Evolutionary conservation across 2,329 filamentous ascomycete species (phyloP).

Genomic region (Pestalotiopsis sp.): DNA sequence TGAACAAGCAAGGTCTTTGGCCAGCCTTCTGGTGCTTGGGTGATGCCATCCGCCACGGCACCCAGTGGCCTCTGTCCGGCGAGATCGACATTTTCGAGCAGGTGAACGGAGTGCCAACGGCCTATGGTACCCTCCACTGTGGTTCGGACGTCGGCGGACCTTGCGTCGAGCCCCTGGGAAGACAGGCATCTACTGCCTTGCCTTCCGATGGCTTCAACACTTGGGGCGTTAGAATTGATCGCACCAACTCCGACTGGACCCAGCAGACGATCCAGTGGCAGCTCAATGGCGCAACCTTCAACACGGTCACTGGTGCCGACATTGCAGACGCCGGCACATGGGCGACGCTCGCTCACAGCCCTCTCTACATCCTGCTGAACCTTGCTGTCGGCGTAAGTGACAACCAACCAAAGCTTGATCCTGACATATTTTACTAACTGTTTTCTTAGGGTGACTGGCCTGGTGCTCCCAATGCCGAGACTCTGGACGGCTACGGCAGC

Average conservation of each 20-base stretch:
- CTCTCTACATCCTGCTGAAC: slow-evolving; percentile 50
- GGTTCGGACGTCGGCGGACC: slow-evolving; percentile 43
- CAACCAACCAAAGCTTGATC: not conserved
- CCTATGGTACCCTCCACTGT: slow-evolving; percentile 53
- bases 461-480: slow-evolving; percentile 49
- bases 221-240: slow-evolving; percentile 52
- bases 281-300: slow-evolving; percentile 46
- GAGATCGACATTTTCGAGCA: slow-evolving; percentile 56
- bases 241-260: slow-evolving; percentile 45
- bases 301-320: slow-evolving; percentile 43
- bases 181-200: slow-evolving; percentile 38
- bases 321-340: slow-evolving; percentile 45
- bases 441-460: slow-evolving; percentile 36
- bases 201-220: slow-evolving; percentile 51
- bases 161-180: slow-evolving; percentile 51
- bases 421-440: not conserved
- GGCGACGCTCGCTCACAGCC: slow-evolving; percentile 44
- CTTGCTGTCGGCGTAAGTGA: slow-evolving; percentile 50
- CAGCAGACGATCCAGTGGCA: slow-evolving; percentile 53
- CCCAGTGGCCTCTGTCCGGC: slow-evolving; percentile 50
- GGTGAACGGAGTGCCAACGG: slow-evolving; percentile 47
- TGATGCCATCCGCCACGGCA: slow-evolving; percentile 47
- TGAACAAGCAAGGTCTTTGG: slow-evolving; percentile 53
- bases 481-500: slow-evolving; percentile 46
- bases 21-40: slow-evolving; percentile 58